Evolutionary conservation across 352 stramenopile species (phyloP).

Genomic region (Pythium coloratum): DNA sequence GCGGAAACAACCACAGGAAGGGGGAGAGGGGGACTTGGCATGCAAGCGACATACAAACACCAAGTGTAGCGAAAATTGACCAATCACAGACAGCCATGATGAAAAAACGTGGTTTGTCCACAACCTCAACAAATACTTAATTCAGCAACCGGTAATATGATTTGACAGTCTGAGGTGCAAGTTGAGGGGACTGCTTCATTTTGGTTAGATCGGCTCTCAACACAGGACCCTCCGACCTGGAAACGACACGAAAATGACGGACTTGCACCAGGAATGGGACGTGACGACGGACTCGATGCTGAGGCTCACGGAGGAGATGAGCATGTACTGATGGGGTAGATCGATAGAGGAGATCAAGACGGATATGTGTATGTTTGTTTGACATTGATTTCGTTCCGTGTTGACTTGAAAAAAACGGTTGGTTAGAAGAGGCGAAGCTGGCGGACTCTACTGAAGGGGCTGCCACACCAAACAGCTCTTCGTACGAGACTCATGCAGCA

Average conservation of each 20-base stretch:
- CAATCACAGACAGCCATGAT: slow-evolving; percentile 11
- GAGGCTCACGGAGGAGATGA: neutral
- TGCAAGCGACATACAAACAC: slow-evolving; percentile 15
- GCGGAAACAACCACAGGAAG: slow-evolving; percentile 16
- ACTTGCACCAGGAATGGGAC: neutral
- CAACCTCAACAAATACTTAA: slow-evolving; percentile 11
- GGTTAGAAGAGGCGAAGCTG: neutral
- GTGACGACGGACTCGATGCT: neutral
- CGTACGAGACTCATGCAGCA: slow-evolving; percentile 3
- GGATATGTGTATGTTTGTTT: neutral
- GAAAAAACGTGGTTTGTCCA: slow-evolving; percentile 4
- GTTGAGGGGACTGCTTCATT: neutral
- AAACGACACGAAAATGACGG: slow-evolving; percentile 1
- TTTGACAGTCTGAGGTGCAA: neutral
- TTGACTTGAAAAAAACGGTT: neutral
- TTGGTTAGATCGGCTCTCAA: slow-evolving; percentile 22
- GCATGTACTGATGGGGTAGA: neutral
- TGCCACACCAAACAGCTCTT: slow-evolving; percentile 4
- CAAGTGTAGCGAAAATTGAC: slow-evolving; percentile 18
- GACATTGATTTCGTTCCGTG: slow-evolving; percentile 2
- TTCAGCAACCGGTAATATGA: neutral
- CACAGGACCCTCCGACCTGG: slow-evolving; percentile 6
- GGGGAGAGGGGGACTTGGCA: slow-evolving; percentile 1
- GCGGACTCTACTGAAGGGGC: neutral
- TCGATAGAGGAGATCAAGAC: neutral